A percentile compares a stretch with the other conserved stretches of the same genome.
Conservation (phyloP, 2,329 filamentous ascomycete genomes). For the Clonostachys rosea region DNA sequence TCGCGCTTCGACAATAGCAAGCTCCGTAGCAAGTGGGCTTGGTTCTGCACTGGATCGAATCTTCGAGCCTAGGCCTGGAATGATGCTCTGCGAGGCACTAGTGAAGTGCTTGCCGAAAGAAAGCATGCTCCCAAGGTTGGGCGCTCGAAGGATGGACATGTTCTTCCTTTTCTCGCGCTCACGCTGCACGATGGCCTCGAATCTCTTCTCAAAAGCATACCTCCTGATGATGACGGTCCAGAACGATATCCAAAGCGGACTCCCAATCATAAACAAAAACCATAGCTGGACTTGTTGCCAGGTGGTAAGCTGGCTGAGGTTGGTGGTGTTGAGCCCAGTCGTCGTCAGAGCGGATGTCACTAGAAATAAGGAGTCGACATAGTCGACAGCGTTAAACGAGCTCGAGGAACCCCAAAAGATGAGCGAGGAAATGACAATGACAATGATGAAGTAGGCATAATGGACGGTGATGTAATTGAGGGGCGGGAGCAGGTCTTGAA, state of each 20-base stretch:
- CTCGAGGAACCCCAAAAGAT: constrained; percentile 58
- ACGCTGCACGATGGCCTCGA: constrained; percentile 44
- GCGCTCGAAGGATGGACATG: constrained; percentile 4
- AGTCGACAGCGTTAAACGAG: constrained; percentile 46
- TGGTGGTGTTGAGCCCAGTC: constrained; percentile 64
- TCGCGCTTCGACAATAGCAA: neutral
- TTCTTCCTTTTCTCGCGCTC: constrained; percentile 21
- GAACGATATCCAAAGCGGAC: constrained; percentile 62
- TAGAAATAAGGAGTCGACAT: constrained; percentile 63
- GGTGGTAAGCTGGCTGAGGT: constrained; percentile 58
- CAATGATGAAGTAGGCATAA: constrained; percentile 60
- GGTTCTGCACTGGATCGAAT: neutral
- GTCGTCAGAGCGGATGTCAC: constrained; percentile 61
- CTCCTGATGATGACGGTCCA: constrained; percentile 58
- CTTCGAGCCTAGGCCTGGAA: neutral
- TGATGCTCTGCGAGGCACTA: neutral
- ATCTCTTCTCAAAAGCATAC: constrained; percentile 57
- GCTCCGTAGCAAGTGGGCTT: neutral
- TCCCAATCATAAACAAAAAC: constrained; percentile 60
- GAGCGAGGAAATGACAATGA: constrained; percentile 48
- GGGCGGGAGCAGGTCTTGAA: constrained; percentile 22
- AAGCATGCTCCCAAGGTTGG: constrained; percentile 1
- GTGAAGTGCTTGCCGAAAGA: neutral
- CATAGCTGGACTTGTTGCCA: constrained; percentile 66
- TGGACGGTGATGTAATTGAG: constrained; percentile 62